Conservation (phyloP, 371 early-diverging fungal species). For the Capillidium rhysosporum region DNA sequence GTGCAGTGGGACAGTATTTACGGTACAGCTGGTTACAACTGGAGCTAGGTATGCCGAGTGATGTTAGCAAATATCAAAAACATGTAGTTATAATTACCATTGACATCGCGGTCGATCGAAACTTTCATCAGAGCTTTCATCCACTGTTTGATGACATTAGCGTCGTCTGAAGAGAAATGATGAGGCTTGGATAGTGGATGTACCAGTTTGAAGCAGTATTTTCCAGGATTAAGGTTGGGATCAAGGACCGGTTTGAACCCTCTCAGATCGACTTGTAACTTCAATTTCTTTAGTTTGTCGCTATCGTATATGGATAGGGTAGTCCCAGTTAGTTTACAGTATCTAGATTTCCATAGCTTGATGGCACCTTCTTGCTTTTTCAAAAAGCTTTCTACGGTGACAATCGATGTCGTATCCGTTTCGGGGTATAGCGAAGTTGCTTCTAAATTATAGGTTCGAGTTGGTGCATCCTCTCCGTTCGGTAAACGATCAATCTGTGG, state of each 20-base stretch:
- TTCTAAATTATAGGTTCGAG: conserved; percentile 1
- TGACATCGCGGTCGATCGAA: conserved; percentile 31
- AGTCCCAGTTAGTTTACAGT: conserved; percentile 40
- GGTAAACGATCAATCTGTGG: conserved; percentile 7
- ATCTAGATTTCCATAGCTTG: conserved; percentile 43
- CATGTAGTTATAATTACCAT: conserved; percentile 12
- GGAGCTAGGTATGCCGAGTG: conserved; percentile 19
- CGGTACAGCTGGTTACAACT: conserved; percentile 36
- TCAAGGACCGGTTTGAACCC: conserved; percentile 30
- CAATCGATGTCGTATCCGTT: background rate
- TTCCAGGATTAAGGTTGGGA: conserved; percentile 31
- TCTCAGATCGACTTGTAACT: conserved; percentile 25
- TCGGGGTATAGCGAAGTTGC: background rate
- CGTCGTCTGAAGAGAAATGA: conserved; percentile 32
- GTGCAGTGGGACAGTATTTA: conserved; percentile 37
- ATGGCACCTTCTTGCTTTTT: conserved; percentile 40
- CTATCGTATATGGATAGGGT: conserved; percentile 40
- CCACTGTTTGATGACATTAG: conserved; percentile 24
- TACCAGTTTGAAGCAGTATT: conserved; percentile 38
- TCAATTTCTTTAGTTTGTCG: conserved; percentile 29
- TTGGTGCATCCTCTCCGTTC: background rate
- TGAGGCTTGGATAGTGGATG: conserved; percentile 34
- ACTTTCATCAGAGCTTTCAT: conserved; percentile 39
- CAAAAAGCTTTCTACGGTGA: conserved; percentile 16
- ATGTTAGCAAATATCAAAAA: background rate